Evolutionary conservation across 169 alveolate species (phyloP).

Genomic region (Cryptosporidium ryanae): DNA sequence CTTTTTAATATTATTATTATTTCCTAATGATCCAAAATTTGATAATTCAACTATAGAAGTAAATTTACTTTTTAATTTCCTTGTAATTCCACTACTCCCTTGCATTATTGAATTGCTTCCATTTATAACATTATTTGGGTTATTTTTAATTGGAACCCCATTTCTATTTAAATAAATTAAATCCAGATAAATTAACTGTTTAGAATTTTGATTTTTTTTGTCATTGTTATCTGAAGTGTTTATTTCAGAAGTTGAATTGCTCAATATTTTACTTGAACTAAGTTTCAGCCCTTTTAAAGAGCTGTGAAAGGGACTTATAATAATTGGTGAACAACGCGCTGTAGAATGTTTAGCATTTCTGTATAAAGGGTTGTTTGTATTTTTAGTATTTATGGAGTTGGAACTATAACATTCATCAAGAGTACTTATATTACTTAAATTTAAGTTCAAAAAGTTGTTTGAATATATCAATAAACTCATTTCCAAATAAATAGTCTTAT

Average conservation of each 20-base stretch:
- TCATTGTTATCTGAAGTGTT: slow-evolving; percentile 4
- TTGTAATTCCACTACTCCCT: background rate
- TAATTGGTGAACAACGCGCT: too few species aligned
- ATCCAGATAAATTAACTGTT: background rate
- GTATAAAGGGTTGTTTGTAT: background rate
- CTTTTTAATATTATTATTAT: background rate
- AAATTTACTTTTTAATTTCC: background rate
- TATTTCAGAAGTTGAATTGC: background rate
- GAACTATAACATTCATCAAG: background rate
- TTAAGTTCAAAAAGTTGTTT: too few species aligned
- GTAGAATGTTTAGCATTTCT: background rate
- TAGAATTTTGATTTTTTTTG: background rate
- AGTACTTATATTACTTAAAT: background rate
- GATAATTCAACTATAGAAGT: too few species aligned
- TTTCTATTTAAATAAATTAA: slow-evolving; percentile 7
- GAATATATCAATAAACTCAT: slow-evolving; percentile 15
- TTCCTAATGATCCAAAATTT: background rate
- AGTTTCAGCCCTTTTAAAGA: slow-evolving; percentile 19
- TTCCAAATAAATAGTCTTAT: slow-evolving; percentile 12
- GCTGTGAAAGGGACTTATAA: slow-evolving; percentile 3
- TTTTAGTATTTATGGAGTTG: background rate
- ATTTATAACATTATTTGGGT: background rate
- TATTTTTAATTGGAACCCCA: slow-evolving; percentile 18
- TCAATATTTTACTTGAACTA: slow-evolving; percentile 15
- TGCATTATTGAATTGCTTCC: too few species aligned